These are phyloP conservation scores for Iris pallida DNA, from an alignment of 116 monocot species.

Conservation along the genomic window DNA sequence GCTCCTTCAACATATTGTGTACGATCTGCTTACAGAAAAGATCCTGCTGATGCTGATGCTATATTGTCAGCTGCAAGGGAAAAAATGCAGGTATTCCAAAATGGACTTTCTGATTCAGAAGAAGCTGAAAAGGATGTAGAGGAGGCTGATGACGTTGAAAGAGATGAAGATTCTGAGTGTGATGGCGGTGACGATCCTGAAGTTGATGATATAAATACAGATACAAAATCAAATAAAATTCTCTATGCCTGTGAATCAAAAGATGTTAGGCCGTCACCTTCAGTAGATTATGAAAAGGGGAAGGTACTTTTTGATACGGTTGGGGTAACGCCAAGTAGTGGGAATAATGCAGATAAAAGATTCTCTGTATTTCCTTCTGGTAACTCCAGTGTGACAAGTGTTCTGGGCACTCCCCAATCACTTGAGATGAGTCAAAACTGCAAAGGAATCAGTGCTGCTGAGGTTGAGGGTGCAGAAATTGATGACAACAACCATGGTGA, in stretches of 20 bases:
- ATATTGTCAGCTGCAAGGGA: constrained; percentile 69
- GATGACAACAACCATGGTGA: constrained; percentile 82
- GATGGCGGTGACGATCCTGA: constrained; percentile 87
- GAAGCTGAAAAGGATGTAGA: constrained; percentile 80
- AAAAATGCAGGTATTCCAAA: constrained; percentile 71
- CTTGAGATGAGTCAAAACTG: constrained; percentile 14
- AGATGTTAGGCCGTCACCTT: constrained; percentile 9
- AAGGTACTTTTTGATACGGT: constrained; percentile 4
- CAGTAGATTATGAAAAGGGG: constrained; percentile 18
- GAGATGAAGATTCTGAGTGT: constrained; percentile 78
- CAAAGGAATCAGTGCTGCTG: constrained; percentile 21
- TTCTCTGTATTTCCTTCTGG: constrained; percentile 10
- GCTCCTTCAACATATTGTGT: constrained; percentile 99
- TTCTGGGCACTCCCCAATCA: constrained; percentile 12
- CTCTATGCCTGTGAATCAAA: constrained; percentile 28
- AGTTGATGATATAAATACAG: constrained; percentile 42
- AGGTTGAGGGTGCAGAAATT: constrained; percentile 55
- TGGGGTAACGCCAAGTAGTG: constrained; percentile 10
- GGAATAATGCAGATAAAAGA: constrained; percentile 16
- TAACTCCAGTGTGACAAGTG: constrained; percentile 14
- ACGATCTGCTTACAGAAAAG: constrained; percentile 59
- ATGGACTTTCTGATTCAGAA: constrained; percentile 79
- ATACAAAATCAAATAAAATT: constrained; percentile 25
- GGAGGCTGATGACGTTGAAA: constrained; percentile 70
- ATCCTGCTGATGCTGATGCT: constrained; percentile 83